phyloP scores from a whole-genome alignment of 768 basidiomycete genomes.

The Rhodotorula paludigena region DNA sequence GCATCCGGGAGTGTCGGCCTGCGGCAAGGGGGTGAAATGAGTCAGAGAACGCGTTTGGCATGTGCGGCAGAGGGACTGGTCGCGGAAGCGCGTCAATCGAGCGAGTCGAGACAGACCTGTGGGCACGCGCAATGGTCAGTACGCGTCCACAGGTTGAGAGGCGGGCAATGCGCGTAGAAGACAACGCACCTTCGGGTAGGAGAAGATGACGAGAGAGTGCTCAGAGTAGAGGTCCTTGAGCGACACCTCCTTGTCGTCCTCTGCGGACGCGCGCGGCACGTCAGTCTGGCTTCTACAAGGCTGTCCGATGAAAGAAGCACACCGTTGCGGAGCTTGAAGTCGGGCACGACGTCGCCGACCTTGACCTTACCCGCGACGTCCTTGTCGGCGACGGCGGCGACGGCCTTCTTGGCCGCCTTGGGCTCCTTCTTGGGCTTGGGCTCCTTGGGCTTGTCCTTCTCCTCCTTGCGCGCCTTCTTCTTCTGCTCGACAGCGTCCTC shows the following conservation, averaged over 20 bases:
- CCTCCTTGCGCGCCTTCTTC: neutral
- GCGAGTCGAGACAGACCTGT: no score
- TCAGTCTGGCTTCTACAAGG: conserved; percentile 44
- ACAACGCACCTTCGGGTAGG: conserved; percentile 53
- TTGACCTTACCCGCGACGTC: conserved; percentile 49
- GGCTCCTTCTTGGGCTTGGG: conserved; percentile 27
- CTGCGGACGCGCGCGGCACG: neutral
- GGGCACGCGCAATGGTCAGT: no score
- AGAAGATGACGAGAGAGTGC: conserved; percentile 70
- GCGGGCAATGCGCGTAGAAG: neutral
- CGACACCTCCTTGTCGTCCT: conserved; percentile 23
- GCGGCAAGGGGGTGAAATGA: no score
- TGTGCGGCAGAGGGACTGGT: no score
- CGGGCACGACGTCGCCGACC: conserved; percentile 70
- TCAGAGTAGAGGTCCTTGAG: conserved; percentile 27
- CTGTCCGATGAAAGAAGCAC: conserved; percentile 56
- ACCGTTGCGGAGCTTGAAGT: conserved; percentile 77
- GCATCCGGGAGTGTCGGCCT: conserved; percentile 12
- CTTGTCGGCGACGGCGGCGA: no score
- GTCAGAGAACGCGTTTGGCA: no score
- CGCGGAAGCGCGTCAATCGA: no score
- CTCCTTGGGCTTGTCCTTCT: neutral
- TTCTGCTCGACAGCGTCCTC: neutral
- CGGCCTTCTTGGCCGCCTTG: conserved; percentile 27
- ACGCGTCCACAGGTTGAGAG: neutral